A percentile compares a stretch with the other conserved stretches of the same genome.
phyloP scores from a whole-genome alignment of 306 rosid genomes.

The Cicer yamashitae region DNA sequence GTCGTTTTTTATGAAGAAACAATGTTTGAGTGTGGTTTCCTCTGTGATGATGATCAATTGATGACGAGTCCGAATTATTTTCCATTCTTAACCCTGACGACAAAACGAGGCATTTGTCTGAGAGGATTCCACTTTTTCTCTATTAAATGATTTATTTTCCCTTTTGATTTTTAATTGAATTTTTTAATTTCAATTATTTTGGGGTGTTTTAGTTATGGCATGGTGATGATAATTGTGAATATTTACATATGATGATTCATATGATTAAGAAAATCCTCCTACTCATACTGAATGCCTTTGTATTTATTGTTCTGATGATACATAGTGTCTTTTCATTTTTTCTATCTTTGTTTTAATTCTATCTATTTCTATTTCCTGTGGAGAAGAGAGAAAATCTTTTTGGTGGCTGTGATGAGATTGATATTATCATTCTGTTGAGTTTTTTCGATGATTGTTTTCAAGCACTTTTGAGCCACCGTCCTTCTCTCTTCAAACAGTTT shows the following conservation, averaged over 20 bases:
- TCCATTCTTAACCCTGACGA: conserved; percentile 77
- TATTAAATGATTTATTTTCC: background rate
- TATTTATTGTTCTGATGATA: background rate
- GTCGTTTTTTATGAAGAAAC: background rate
- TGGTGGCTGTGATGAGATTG: conserved; percentile 66
- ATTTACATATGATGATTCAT: conserved; percentile 48
- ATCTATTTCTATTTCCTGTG: background rate
- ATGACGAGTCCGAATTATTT: conserved; percentile 80
- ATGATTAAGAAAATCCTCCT: conserved; percentile 70
- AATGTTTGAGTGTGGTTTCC: conserved; percentile 44
- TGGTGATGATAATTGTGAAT: conserved; percentile 52
- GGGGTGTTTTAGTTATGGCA: conserved; percentile 31
- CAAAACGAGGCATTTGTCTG: conserved; percentile 96
- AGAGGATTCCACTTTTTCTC: conserved; percentile 53
- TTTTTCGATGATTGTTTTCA: conserved; percentile 66
- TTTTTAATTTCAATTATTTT: background rate
- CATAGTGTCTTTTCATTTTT: background rate
- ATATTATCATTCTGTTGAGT: conserved; percentile 36
- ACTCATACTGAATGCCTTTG: conserved; percentile 85
- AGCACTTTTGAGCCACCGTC: conserved; percentile 86
- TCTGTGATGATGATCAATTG: conserved; percentile 71
- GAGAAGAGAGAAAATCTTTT: conserved; percentile 15
- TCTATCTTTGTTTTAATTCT: background rate
- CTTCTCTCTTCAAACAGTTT: background rate
- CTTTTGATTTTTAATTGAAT: background rate